Evolutionary conservation across 2,329 filamentous ascomycete genomes (phyloP), one percentile per base, ranked within the genome.

Genomic region (Venturia asperata): DNA sequence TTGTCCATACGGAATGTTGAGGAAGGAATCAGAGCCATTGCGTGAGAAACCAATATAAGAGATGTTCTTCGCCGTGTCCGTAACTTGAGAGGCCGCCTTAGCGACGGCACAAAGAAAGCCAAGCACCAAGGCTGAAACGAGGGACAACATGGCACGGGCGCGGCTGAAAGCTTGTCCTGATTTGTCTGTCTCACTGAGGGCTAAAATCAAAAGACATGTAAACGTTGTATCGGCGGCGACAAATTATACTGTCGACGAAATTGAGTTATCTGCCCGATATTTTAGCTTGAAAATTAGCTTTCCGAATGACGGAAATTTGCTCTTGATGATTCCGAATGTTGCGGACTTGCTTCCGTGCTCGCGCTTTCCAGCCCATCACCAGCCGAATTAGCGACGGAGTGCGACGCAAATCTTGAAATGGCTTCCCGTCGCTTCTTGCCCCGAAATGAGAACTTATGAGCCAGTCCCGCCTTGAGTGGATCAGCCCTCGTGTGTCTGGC

Each of bases 1-100:
- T 10, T 42, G n/a, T 19, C 62, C 62, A 34, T 52, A 63, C 1
- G 43, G 62, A 7, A 63, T 63, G 34, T 63, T 63, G 15, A 43
- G 39, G 17, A 62, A 62, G 0, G 43, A 42, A 30, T 62, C 39
- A 27, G 27, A 43, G 24, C 60, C 60, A 62, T 42, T 30, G 2
- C 43, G 21, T 9, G 39, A 27, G 19, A 21, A 62, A 4, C 60
- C 60, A 19, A 24, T 15, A 11, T 43, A 43, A 30, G 60, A n/a
- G 11, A 42, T 47, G 17, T 62, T 42, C 27, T 42, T 43, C 15
- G 11, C 21, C 37, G 60, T 24, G 19, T 43, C 60, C 4, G 13
- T 52, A 21, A 52, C 47, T 52, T 27, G 21, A 7, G 47, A 15
- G 6, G 47, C 21, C 15, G 47, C 21, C n/a, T 27, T 27, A 5